Evolutionary conservation across 257 asterid species (phyloP).

Genomic region (Phtheirospermum japonicum): DNA sequence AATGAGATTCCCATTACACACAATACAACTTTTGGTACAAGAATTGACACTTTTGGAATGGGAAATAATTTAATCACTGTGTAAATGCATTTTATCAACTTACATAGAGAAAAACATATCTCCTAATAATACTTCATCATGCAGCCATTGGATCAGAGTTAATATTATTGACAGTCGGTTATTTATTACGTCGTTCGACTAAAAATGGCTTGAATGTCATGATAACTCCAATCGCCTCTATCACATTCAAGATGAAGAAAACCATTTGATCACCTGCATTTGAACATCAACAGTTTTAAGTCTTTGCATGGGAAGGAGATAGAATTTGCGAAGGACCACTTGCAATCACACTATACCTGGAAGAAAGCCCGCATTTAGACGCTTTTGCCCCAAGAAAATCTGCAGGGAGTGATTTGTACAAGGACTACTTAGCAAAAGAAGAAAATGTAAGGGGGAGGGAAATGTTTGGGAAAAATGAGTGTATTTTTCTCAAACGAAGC

Average conservation of each 20-base stretch:
- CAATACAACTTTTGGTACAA: too few species aligned
- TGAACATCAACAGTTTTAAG: neutral
- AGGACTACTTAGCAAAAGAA: slow-evolving; percentile 21
- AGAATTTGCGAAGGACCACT: too few species aligned
- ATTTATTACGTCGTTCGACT: slow-evolving; percentile 30
- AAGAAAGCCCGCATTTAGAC: slow-evolving; percentile 50
- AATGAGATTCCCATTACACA: too few species aligned
- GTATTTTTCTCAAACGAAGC: too few species aligned
- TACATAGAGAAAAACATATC: neutral
- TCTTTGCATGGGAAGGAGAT: neutral
- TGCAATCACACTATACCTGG: slow-evolving; percentile 46
- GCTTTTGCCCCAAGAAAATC: slow-evolving; percentile 74
- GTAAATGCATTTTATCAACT: too few species aligned
- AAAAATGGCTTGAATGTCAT: slow-evolving; percentile 61
- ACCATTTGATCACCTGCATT: slow-evolving; percentile 70
- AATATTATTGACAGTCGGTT: neutral
- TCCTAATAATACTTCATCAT: neutral
- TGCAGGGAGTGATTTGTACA: neutral
- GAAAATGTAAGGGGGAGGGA: too few species aligned
- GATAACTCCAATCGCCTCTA: slow-evolving; percentile 39
- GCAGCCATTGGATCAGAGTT: too few species aligned
- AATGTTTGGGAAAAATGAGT: neutral
- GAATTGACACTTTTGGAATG: too few species aligned
- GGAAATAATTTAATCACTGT: too few species aligned
- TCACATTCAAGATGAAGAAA: slow-evolving; percentile 44